Conservation (phyloP, 306 rosid genomes). For the Senna tora region DNA sequence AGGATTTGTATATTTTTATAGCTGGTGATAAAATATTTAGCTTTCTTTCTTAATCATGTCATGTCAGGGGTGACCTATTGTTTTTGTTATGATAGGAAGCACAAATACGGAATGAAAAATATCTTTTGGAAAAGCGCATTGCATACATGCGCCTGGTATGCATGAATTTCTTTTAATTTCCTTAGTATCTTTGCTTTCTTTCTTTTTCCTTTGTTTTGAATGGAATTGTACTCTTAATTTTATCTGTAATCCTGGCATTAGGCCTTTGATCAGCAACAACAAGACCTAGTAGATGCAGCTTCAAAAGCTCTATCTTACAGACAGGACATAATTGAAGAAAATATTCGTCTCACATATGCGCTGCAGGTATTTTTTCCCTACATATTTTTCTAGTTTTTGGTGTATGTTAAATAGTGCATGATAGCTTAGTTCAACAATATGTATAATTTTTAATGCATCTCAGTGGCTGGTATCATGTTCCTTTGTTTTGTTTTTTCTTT, state of each 20-base stretch:
- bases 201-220: slow-evolving; percentile 27
- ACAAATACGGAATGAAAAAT: slow-evolving; percentile 80
- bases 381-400: slow-evolving; percentile 27
- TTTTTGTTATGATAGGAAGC: slow-evolving; percentile 64
- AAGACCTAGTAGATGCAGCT: slow-evolving; percentile 70
- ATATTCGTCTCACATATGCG: slow-evolving; percentile 82
- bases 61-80: slow-evolving; percentile 31
- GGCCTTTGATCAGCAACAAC: slow-evolving; percentile 76
- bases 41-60: slow-evolving; percentile 4
- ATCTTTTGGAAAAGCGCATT: slow-evolving; percentile 88
- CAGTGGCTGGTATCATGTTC: slow-evolving; percentile 9
- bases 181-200: slow-evolving; percentile 10
- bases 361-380: slow-evolving; percentile 48
- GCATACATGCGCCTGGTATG: slow-evolving; percentile 96
- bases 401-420: slow-evolving; percentile 20
- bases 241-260: slow-evolving; percentile 32
- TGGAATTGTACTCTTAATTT: slow-evolving; percentile 26
- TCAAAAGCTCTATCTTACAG: slow-evolving; percentile 70
- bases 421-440: slow-evolving; percentile 17
- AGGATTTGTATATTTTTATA: slow-evolving; percentile 24
- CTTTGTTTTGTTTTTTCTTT: slow-evolving; percentile 27
- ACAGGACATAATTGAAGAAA: slow-evolving; percentile 96
- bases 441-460: slow-evolving; percentile 35
- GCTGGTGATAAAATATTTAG: slow-evolving; percentile 3
- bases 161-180: slow-evolving; percentile 18